A percentile compares a stretch with the other conserved stretches of the same genome.
Evolutionary conservation across 768 basidiomycete genomes (phyloP).

Genomic region (Cyathus striatus): DNA sequence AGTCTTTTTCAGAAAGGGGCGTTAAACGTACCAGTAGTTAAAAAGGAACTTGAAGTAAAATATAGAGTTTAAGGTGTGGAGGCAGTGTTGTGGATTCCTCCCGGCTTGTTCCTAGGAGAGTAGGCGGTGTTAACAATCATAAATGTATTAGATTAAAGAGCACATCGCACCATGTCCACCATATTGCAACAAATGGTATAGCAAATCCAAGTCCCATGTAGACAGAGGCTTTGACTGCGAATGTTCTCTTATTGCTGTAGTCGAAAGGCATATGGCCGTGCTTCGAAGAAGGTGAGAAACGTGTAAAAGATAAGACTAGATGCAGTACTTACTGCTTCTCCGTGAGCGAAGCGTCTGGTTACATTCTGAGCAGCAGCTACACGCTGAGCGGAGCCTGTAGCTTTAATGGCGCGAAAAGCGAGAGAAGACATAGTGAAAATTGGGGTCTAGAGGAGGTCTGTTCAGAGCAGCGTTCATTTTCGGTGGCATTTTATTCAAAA

Average conservation of each 20-base stretch:
- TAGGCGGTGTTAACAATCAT: background rate
- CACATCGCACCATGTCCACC: slow-evolving; percentile 12
- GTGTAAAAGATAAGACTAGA: too few species aligned
- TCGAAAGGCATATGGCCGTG: slow-evolving; percentile 17
- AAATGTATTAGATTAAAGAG: background rate
- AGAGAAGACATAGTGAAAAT: too few species aligned
- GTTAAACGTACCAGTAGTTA: too few species aligned
- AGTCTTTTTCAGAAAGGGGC: too few species aligned
- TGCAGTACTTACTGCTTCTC: too few species aligned
- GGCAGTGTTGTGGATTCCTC: slow-evolving; percentile 1
- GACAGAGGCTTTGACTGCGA: slow-evolving; percentile 15
- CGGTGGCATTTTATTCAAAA: too few species aligned
- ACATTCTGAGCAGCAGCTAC: background rate
- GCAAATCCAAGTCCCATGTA: slow-evolving; percentile 20
- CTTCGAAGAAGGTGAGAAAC: too few species aligned
- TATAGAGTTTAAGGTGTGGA: too few species aligned
- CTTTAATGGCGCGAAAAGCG: background rate
- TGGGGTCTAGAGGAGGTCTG: too few species aligned
- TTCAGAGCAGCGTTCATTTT: too few species aligned
- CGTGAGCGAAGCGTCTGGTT: too few species aligned
- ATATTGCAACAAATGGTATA: slow-evolving; percentile 22
- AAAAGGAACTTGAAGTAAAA: too few species aligned
- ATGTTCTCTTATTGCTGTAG: slow-evolving; percentile 11
- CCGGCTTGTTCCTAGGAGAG: background rate
- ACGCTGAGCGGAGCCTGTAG: background rate